Base-by-base conservation (phyloP, 2,329 filamentous ascomycete genomes). In the Allantophomopsis lycopodina region DNA sequence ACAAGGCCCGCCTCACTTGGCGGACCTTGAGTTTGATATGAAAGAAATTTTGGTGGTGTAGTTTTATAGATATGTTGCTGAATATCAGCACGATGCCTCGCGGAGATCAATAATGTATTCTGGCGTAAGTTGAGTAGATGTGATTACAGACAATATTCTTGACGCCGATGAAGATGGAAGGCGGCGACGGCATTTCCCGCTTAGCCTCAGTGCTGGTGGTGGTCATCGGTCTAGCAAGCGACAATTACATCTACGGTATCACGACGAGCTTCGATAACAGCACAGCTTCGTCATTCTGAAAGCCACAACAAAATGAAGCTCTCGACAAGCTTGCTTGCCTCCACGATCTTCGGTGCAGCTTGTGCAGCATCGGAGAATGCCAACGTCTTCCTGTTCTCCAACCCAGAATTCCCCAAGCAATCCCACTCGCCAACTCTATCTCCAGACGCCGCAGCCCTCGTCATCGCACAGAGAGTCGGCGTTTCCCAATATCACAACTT, bases 401-500 rank as follows among this genome's bases (percentile, higher is more conserved):
- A 43, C 47, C 46, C 47, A 51, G 49, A 46, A 42, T 53, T 34
- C 42, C 54, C 44, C 45, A 57, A 37, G 36, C 58, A 66, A 38
- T 61, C 62, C 35, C 55, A 76, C 48, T 63, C 69, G 37, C 64
- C 66, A 48, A 64, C 69, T 54, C 60, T 58, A 21, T 75, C 53
- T 14, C 48, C 52, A 39, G 52, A 55, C 34, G 48, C 57, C 41
- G 71, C 69, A 42, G 65, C 71, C 51, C 63, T 78, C 43, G 64
- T 80, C 50, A 55, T 79, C 36, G 65, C 76, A 11, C 73, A 76
- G 53, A 69, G 75, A 38, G 57, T 76, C 42, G 63, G 63, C 14
- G 60, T 62, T 40, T 55, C 61, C 28, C 60, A 49, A 45, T 48
- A 63, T 50, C 64, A 64, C 51, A 68, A 63, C 45, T 64, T 66